phyloP scores from a whole-genome alignment of 2,329 filamentous ascomycete genomes.

The Camillea tinctor region DNA sequence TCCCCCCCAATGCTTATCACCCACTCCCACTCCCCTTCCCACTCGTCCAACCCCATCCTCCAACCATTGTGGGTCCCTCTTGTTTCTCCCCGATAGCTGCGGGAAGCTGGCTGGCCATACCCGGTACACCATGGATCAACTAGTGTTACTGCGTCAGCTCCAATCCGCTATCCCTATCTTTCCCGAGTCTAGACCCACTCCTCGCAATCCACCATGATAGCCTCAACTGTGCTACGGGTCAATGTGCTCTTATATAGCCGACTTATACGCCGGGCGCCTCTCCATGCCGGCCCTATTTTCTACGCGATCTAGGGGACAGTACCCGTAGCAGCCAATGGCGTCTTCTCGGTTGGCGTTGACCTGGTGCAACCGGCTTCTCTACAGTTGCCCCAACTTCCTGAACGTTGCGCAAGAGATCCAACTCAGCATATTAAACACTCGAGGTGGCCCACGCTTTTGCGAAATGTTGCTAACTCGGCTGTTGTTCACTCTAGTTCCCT shows the following conservation, averaged over 20 bases:
- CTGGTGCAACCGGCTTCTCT: not conserved
- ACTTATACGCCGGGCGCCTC: not conserved
- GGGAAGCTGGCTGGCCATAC: not conserved
- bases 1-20: not conserved
- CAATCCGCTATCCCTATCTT: not conserved
- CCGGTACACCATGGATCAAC: not conserved
- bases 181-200: not conserved
- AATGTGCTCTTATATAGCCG: not conserved
- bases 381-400: not conserved
- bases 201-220: not conserved
- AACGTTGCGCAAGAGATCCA: not conserved
- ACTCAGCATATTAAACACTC: not conserved
- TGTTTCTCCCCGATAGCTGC: not conserved
- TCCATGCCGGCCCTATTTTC: not conserved
- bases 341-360: not conserved
- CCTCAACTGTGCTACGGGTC: not conserved
- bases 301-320: not conserved
- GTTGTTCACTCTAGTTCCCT: not conserved
- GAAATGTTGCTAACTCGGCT: not conserved
- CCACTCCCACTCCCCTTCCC: not conserved
- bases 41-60: too few species aligned
- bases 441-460: not conserved
- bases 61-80: not conserved
- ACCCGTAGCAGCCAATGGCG: not conserved
- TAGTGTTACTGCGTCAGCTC: not conserved